Evolutionary conservation across 805 yeast species (phyloP).

Genomic region (Candida germanica): DNA sequence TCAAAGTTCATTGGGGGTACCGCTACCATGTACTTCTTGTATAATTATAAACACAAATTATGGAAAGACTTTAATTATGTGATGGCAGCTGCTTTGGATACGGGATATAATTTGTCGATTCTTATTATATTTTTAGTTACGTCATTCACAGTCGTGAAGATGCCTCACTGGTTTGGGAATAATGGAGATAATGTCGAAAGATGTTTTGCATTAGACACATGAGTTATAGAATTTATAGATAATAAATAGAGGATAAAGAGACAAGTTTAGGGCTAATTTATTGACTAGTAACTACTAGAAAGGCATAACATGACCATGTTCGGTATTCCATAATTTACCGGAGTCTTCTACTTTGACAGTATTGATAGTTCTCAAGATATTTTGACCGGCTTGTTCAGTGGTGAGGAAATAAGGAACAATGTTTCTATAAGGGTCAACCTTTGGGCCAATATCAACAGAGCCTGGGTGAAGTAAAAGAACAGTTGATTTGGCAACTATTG

Average conservation of each 20-base stretch:
- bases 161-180: conserved; percentile 53
- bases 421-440: too few species aligned
- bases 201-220: conserved; percentile 36
- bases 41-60: conserved; percentile 31
- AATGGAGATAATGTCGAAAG: conserved; percentile 41
- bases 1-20: conserved; percentile 49
- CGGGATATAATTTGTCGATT: conserved; percentile 46
- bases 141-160: conserved; percentile 19
- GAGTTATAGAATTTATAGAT: too few species aligned
- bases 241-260: too few species aligned
- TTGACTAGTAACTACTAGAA: too few species aligned
- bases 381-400: conserved; percentile 3
- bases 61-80: conserved; percentile 48
- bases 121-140: conserved; percentile 37
- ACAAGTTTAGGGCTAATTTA: too few species aligned
- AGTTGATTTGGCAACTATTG: conserved; percentile 17
- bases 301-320: neutral
- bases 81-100: conserved; percentile 50
- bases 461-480: conserved; percentile 30
- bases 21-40: conserved; percentile 44
- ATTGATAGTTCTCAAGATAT: conserved; percentile 1
- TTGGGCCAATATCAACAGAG: conserved; percentile 27
- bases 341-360: neutral
- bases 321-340: conserved; percentile 4
- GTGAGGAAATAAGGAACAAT: too few species aligned